phyloP scores from a whole-genome alignment of 1,284 basidiomycete genomes.

The Tilletia indica region DNA sequence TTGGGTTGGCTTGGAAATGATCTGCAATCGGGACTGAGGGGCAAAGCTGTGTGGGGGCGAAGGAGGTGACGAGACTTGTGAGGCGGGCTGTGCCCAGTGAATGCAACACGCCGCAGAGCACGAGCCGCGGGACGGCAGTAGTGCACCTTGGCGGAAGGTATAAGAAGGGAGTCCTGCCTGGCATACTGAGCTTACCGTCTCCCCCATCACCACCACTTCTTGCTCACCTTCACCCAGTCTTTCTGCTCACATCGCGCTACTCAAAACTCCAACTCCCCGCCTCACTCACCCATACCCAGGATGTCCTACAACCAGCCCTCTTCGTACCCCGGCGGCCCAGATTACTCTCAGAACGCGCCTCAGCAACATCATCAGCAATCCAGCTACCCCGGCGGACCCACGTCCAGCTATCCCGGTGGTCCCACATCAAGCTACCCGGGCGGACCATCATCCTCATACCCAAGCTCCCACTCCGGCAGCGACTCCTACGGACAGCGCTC shows the following conservation, averaged over 20 bases:
- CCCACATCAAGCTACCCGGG: constrained; percentile 21
- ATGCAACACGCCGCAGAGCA: too few species aligned
- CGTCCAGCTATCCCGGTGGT: constrained; percentile 18
- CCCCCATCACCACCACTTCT: too few species aligned
- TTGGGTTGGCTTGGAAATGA: too few species aligned
- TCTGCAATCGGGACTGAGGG: background rate
- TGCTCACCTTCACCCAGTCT: too few species aligned
- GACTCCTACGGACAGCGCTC: background rate
- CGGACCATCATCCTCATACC: constrained; percentile 25
- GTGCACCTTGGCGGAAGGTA: too few species aligned
- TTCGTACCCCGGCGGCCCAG: constrained; percentile 28
- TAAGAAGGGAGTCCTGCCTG: too few species aligned
- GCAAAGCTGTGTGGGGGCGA: background rate
- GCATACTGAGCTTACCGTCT: too few species aligned
- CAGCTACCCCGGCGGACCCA: constrained; percentile 24
- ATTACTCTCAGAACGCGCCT: background rate
- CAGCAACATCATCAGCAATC: constrained; percentile 11
- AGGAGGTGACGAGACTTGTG: too few species aligned
- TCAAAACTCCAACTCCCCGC: background rate
- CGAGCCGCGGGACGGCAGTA: too few species aligned
- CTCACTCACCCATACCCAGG: constrained; percentile 18
- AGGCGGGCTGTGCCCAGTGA: too few species aligned
- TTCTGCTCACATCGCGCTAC: too few species aligned
- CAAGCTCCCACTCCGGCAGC: background rate
- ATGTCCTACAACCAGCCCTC: constrained; percentile 28